Percentiles rank a stretch among this genome's conserved stretches.
These are phyloP conservation scores for Pseudogymnoascus sp. DNA, from an alignment of 2,329 filamentous ascomycete genomes.

Conservation along the genomic window DNA sequence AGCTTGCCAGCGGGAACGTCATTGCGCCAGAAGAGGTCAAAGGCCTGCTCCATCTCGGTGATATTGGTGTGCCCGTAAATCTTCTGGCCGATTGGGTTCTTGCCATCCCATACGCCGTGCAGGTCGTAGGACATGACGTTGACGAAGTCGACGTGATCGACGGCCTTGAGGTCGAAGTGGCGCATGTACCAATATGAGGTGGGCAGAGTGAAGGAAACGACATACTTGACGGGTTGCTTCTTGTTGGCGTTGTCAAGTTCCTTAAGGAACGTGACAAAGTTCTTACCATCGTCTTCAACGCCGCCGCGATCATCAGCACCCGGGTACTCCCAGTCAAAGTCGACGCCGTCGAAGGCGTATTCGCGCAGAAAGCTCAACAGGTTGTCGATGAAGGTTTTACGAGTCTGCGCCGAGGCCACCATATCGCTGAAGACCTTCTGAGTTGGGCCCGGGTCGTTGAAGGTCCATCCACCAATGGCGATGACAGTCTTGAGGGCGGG, in stretches of 20 bases:
- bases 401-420: slow-evolving; percentile 24
- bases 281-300: slow-evolving; percentile 24
- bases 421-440: too few species aligned
- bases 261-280: slow-evolving; percentile 31
- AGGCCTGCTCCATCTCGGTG: slow-evolving; percentile 36
- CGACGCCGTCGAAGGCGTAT: slow-evolving; percentile 28
- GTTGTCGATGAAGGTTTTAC: slow-evolving; percentile 28
- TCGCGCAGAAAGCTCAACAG: slow-evolving; percentile 30
- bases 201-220: slow-evolving; percentile 23
- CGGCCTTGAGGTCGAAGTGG: not conserved
- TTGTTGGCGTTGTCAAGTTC: slow-evolving; percentile 20
- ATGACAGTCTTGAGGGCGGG: slow-evolving; percentile 12
- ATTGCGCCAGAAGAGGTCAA: slow-evolving; percentile 41
- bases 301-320: slow-evolving; percentile 30
- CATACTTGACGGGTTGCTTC: slow-evolving; percentile 19
- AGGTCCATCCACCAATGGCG: slow-evolving; percentile 18
- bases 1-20: slow-evolving; percentile 36
- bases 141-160: slow-evolving; percentile 19
- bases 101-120: slow-evolving; percentile 30
- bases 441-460: not conserved
- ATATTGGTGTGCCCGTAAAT: slow-evolving; percentile 38
- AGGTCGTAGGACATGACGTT: slow-evolving; percentile 24
- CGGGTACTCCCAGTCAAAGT: slow-evolving; percentile 37
- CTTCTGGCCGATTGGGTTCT: slow-evolving; percentile 27
- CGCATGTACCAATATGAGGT: slow-evolving; percentile 27